A percentile compares a stretch with the other conserved stretches of the same genome.
Conservation (phyloP, 805 yeast species). For the Saturnispora sanitii region DNA sequence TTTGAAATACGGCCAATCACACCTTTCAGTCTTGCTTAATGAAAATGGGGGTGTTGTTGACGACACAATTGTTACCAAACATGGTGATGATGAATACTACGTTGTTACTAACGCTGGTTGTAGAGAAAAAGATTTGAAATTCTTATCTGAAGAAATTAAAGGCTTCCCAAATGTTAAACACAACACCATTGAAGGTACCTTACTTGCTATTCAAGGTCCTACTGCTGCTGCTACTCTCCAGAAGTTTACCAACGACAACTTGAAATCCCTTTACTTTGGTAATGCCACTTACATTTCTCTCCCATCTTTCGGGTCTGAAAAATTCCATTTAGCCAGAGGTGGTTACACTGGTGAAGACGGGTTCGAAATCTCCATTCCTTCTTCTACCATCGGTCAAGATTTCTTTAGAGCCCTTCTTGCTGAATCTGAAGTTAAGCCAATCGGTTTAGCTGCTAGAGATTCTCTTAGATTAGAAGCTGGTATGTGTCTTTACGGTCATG, state of each 20-base stretch:
- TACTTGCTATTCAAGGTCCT: constrained; percentile 93
- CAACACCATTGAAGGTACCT: constrained; percentile 54
- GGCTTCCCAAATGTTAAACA: constrained; percentile 26
- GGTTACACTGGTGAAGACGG: constrained; percentile 99
- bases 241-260: constrained; percentile 48
- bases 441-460: constrained; percentile 97
- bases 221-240: constrained; percentile 59
- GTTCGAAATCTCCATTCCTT: constrained; percentile 78
- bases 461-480: constrained; percentile 95
- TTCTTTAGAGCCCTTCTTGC: constrained; percentile 53
- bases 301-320: constrained; percentile 32
- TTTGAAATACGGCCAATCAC: constrained; percentile 50
- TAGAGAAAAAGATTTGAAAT: constrained; percentile 65
- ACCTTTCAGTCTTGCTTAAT: constrained; percentile 68
- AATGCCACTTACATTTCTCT: constrained; percentile 41
- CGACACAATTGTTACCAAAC: constrained; percentile 87
- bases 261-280: constrained; percentile 66
- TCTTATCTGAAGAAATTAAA: constrained; percentile 44
- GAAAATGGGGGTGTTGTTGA: constrained; percentile 76
- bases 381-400: constrained; percentile 40
- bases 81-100: constrained; percentile 60
- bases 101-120: constrained; percentile 97
- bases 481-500: constrained; percentile 95
- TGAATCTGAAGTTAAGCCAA: constrained; percentile 57
- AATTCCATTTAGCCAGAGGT: constrained; percentile 78